Evolutionary conservation across 805 yeast species (phyloP), one percentile per base, ranked within the genome.

Genomic region (Candida golubevii): DNA sequence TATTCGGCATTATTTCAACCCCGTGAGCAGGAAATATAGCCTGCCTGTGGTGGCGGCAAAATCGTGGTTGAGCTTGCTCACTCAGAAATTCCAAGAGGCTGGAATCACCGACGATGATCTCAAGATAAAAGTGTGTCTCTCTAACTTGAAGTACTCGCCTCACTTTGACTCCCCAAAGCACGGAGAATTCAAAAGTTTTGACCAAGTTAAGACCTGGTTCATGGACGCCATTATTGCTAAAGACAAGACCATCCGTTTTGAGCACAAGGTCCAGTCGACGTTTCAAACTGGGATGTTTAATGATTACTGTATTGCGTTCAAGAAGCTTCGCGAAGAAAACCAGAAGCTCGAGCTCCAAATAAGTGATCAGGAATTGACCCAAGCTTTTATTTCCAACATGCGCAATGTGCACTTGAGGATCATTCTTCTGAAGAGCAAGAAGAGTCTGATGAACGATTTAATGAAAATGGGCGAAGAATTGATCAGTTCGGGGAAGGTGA

Each of bases 161-260:
- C 36, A 42, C 32, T 42, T 31, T 18, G 38, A n/a, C 10, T 8
- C 26, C 23, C 45, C 41, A 8, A 37, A 37, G 29, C 45, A 42
- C 27, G 45, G 45, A 10, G 31, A 28, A 9, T 42, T 42, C 38
- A 38, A 42, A 32, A 26, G 41, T 12, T 42, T 33, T 23, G 41
- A 29, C 12, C 41, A 42, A 26, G 34, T 42, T 33, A 38, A 42
- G 32, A 18, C 27, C 14, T 42, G 45, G 45, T 42, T 42, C 31
- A 26, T 36, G 15, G 26, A 42, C 26, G 29, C 38, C 23, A 29
- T 42, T 4, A 28, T 10, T 7, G 8, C 11, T 26, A 34, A 27
- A 29, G 29, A 27, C 38, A 23, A 10, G 12, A 15, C 11, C 26
- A 33, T 42, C 32, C 38, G 33, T 30, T 38, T 42, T 29, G 34